phyloP scores from a whole-genome alignment of 2,329 filamentous ascomycete genomes.

The Metarhizium album region DNA sequence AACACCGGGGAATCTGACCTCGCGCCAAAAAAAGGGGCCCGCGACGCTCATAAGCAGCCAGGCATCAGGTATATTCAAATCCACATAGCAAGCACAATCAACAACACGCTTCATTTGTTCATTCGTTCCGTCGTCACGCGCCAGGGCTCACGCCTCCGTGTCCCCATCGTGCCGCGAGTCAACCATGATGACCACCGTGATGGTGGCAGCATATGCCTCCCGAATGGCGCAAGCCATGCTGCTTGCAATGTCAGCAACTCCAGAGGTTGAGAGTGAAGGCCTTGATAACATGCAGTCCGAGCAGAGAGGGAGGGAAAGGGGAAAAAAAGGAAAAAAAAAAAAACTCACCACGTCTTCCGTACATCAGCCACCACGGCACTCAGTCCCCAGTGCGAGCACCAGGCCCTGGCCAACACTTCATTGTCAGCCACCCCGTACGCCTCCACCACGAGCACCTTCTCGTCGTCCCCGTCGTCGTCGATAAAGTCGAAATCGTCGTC shows the following conservation, averaged over 20 bases:
- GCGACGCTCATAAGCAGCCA: no score
- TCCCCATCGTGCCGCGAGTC: slow-evolving; percentile 39
- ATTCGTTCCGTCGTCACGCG: no score
- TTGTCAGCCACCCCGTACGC: slow-evolving; percentile 65
- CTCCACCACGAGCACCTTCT: slow-evolving; percentile 60
- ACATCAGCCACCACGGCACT: slow-evolving; percentile 61
- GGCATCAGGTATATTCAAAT: no score
- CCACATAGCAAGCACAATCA: no score
- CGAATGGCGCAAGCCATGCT: slow-evolving; percentile 64
- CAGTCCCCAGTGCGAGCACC: slow-evolving; percentile 67
- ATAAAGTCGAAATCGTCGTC: slow-evolving; percentile 10
- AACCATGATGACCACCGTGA: slow-evolving; percentile 62
- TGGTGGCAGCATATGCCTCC: slow-evolving; percentile 62
- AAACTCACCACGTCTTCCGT: slow-evolving; percentile 51
- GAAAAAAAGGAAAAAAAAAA: no score
- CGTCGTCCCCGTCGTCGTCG: slow-evolving; percentile 38
- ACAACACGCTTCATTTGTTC: background rate
- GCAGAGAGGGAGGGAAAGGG: no score
- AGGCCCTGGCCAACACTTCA: slow-evolving; percentile 64
- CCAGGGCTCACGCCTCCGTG: no score
- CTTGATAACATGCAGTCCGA: no score
- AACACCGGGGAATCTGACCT: no score
- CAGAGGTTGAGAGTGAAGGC: no score
- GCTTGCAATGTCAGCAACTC: slow-evolving; percentile 8
- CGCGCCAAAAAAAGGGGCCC: no score